A percentile compares a stretch with the other conserved stretches of the same genome.
Conservation (phyloP, 129 eudicot genomes). For the Sambucus nigra region DNA sequence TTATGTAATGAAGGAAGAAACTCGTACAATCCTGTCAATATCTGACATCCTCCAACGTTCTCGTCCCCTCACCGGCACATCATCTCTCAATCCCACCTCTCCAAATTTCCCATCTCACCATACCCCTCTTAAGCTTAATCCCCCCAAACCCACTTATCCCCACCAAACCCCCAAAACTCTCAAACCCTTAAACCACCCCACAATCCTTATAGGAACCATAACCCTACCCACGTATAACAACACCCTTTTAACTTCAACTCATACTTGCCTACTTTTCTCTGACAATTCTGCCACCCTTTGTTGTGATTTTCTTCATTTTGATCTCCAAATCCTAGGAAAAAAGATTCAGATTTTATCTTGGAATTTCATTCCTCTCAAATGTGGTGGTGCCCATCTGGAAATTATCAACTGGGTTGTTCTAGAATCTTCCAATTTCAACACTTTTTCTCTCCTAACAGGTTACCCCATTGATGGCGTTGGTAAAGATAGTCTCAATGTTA, state of each 20-base stretch:
- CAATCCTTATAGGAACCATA: constrained; percentile 52
- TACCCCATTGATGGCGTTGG: neutral
- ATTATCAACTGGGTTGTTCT: constrained; percentile 53
- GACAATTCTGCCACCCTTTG: constrained; percentile 49
- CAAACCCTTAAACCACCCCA: constrained; percentile 38
- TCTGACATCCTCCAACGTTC: constrained; percentile 50
- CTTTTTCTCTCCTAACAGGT: constrained; percentile 25
- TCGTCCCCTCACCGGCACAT: constrained; percentile 54
- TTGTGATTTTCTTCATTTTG: constrained; percentile 56
- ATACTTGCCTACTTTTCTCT: constrained; percentile 43
- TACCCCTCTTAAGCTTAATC: neutral
- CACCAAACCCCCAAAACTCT: constrained; percentile 32
- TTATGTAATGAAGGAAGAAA: constrained; percentile 21
- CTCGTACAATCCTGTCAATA: constrained; percentile 16
- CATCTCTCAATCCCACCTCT: constrained; percentile 24
- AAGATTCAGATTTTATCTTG: constrained; percentile 46
- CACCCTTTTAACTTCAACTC: constrained; percentile 4
- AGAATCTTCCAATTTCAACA: constrained; percentile 6
- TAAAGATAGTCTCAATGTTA: constrained; percentile 12
- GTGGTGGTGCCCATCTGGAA: constrained; percentile 48
- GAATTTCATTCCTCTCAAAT: constrained; percentile 70
- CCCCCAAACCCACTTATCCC: constrained; percentile 3
- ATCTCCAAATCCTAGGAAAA: constrained; percentile 31
- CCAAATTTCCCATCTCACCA: neutral
- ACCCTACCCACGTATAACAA: constrained; percentile 16